Evolutionary conservation across 371 early-diverging fungal genomes (phyloP).

Genomic region (Mortierella sp.): DNA sequence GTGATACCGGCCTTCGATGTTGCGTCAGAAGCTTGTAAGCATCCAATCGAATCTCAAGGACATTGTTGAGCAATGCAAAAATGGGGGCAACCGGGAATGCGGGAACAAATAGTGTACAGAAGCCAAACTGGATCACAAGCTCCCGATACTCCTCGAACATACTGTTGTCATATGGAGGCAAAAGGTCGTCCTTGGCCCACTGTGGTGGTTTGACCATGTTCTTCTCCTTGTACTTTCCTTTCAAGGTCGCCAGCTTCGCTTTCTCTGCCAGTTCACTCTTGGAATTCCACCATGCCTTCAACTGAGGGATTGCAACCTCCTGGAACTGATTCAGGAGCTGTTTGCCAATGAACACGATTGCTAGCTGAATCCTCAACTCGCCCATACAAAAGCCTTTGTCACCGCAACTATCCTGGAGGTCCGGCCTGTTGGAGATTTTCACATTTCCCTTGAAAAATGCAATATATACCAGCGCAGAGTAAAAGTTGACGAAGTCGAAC

Average conservation of each 20-base stretch:
- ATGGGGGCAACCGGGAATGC: conserved; percentile 75
- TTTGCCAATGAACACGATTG: conserved; percentile 66
- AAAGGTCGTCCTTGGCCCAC: conserved; percentile 58
- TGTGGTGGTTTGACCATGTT: conserved; percentile 54
- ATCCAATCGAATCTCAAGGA: conserved; percentile 65
- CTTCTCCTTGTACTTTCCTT: conserved; percentile 40
- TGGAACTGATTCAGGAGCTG: conserved; percentile 58
- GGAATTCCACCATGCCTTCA: conserved; percentile 39
- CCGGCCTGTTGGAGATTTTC: not conserved
- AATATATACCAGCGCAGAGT: conserved; percentile 64
- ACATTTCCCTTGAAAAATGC: conserved; percentile 59
- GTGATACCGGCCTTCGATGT: conserved; percentile 59
- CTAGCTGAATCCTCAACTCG: conserved; percentile 66
- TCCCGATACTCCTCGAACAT: conserved; percentile 57
- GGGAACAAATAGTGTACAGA: conserved; percentile 66
- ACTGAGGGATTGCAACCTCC: conserved; percentile 58
- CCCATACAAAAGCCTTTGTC: conserved; percentile 53
- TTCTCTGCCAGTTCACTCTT: conserved; percentile 42
- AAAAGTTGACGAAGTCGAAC: conserved; percentile 68
- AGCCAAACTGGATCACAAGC: conserved; percentile 70
- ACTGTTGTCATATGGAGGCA: conserved; percentile 43
- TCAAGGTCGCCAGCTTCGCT: conserved; percentile 5
- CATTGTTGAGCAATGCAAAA: conserved; percentile 67
- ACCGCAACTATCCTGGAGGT: conserved; percentile 11
- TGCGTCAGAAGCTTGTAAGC: conserved; percentile 54